Evolutionary conservation across 2,329 filamentous ascomycete species (phyloP), one percentile per base, ranked within the genome.

Genomic region (Aspergillus proliferans): DNA sequence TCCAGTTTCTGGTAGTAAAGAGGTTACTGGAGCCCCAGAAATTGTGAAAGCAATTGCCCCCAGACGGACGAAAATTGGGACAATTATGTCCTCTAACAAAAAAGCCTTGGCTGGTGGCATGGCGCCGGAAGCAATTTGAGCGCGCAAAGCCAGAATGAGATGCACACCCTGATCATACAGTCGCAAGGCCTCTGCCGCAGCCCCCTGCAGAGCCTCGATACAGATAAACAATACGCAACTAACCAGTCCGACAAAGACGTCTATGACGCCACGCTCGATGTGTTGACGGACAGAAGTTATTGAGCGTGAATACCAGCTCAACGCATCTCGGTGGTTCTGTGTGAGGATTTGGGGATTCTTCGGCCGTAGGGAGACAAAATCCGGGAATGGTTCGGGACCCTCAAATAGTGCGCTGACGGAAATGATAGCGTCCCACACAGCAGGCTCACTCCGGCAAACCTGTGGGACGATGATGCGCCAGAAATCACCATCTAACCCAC

Each of bases 381-480:
- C 44, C 3, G 47, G 36, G 18, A 28, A 52, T 47, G 57, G 48
- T 12, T 60, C 50, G 5, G 60, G 56, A 43, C 47, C 52, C 24
- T 71, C 67, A 47, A 64, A 66, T 8, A 70, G 51, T n/a, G 61
- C 57, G 47, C 67, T 66, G 18, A 68, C 62, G 8, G 65, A 56
- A 26, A 66, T 62, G 30, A 69, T 61, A 6, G 66, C 61, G 56
- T 70, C 63, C 63, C 68, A 69, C 1, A 70, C 62, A 9, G 62
- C 65, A 14, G 64, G 58, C 41, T 68, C 63, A 36, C 48, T 56
- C 3, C 59, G 63, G 44, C 66, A 68, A 15, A 69, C 53, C 33
- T 63, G 61, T 5, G 66, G 64, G 3, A 71, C 56, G 26, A 65
- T 45, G 1, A 52, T 58, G 21, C 55, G 53, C 68, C 67, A 69